phyloP scores from a whole-genome alignment of 805 yeast genomes.

The Ogataea saltuana region DNA sequence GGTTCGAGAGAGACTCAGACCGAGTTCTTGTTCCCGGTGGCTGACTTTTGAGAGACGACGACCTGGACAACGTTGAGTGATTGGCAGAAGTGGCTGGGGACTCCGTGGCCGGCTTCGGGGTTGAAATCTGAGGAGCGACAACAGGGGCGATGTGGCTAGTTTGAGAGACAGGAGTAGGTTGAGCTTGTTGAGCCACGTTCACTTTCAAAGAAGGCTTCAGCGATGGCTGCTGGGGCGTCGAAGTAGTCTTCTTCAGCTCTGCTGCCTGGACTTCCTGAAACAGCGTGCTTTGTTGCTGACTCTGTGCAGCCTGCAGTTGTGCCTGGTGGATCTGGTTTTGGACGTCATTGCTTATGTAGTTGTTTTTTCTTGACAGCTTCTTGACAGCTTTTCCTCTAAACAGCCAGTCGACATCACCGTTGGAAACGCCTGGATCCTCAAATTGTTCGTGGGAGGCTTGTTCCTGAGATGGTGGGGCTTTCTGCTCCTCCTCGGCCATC shows the following conservation, averaged over 20 bases:
- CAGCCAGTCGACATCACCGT: slow-evolving; percentile 83
- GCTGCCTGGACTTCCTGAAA: background rate
- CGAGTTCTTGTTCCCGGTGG: slow-evolving; percentile 16
- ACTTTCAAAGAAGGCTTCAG: slow-evolving; percentile 8
- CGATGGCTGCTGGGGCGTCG: too few relatives aligned
- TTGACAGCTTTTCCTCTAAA: slow-evolving; percentile 72
- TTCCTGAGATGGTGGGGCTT: slow-evolving; percentile 1
- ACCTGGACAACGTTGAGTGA: slow-evolving; percentile 6
- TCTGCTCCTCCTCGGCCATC: slow-evolving; percentile 12
- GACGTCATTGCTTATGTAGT: slow-evolving; percentile 32
- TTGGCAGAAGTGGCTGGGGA: slow-evolving; percentile 3
- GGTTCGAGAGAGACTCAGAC: slow-evolving; percentile 20
- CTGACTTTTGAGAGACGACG: slow-evolving; percentile 7
- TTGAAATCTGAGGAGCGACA: too few relatives aligned
- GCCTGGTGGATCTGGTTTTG: slow-evolving; percentile 34
- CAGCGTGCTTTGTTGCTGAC: slow-evolving; percentile 1
- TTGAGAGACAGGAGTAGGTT: background rate
- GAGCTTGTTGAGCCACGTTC: background rate
- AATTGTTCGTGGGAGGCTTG: slow-evolving; percentile 18
- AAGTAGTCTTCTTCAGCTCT: background rate
- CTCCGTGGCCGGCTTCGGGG: background rate
- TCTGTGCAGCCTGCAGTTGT: slow-evolving; percentile 28
- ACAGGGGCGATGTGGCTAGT: too few relatives aligned
- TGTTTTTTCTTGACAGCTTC: slow-evolving; percentile 47
- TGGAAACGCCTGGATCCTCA: slow-evolving; percentile 53